Percentiles rank a stretch among this genome's conserved stretches.
Evolutionary conservation across 495 filamentous ascomycete genomes (phyloP).

Genomic region (Penicillium crystallinum): DNA sequence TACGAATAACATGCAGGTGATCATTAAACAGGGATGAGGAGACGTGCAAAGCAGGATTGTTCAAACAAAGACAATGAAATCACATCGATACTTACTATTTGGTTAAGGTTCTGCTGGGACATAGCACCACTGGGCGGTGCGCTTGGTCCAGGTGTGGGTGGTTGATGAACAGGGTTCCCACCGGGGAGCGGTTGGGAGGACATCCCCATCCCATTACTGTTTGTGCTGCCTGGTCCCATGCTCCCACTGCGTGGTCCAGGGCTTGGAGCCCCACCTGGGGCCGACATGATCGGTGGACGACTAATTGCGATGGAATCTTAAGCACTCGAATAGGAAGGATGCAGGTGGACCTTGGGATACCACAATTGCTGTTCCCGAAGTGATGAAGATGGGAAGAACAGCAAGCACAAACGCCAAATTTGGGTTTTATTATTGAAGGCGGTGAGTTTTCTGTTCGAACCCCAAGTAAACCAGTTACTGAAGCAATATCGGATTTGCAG

Average conservation of each 20-base stretch:
- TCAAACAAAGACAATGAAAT: neutral
- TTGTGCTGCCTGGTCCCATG: constrained; percentile 41
- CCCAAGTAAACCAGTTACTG: neutral
- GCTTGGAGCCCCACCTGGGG: constrained; percentile 45
- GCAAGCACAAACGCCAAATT: neutral
- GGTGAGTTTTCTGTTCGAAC: neutral
- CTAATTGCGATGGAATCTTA: neutral
- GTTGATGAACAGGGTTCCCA: constrained; percentile 32
- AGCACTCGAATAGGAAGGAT: too few relatives aligned
- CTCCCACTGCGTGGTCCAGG: constrained; percentile 48
- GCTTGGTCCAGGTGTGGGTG: constrained; percentile 36
- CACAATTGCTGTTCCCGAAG: too few relatives aligned
- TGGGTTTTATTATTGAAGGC: neutral
- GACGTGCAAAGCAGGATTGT: neutral
- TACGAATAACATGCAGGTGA: neutral
- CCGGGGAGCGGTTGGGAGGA: constrained; percentile 43
- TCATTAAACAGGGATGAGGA: neutral
- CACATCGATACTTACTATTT: constrained; percentile 66
- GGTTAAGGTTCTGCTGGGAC: constrained; percentile 87
- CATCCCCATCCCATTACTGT: constrained; percentile 45
- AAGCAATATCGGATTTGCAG: neutral
- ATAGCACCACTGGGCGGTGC: constrained; percentile 43
- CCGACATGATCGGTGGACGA: constrained; percentile 32
- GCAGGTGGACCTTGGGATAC: too few relatives aligned
- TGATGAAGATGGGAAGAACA: neutral